Conservation (phyloP, 768 basidiomycete genomes). For the Plicaturopsis crispa region DNA sequence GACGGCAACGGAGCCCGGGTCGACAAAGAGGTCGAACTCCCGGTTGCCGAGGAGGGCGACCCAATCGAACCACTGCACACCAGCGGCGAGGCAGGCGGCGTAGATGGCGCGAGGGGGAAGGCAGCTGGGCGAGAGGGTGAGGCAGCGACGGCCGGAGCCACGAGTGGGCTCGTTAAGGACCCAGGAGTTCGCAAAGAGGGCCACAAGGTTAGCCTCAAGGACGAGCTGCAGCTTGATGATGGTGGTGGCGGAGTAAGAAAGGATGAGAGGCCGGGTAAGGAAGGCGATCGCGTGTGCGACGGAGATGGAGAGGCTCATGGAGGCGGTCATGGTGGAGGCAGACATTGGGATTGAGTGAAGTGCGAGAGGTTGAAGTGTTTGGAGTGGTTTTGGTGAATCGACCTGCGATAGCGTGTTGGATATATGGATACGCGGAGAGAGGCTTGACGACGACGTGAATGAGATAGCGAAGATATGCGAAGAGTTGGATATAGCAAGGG, state of each 20-base stretch:
- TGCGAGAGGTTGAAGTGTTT: conserved; percentile 13
- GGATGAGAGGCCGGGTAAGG: conserved; percentile 59
- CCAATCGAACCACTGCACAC: conserved; percentile 80
- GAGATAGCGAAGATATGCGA: conserved; percentile 6
- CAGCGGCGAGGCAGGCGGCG: conserved; percentile 59
- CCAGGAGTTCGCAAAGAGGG: conserved; percentile 66
- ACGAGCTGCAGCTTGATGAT: conserved; percentile 63
- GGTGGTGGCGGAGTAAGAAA: conserved; percentile 49
- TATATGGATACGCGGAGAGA: conserved; percentile 1
- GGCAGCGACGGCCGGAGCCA: conserved; percentile 67
- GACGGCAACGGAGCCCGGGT: conserved; percentile 71
- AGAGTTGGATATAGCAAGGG: conserved; percentile 8
- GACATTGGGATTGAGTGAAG: not conserved
- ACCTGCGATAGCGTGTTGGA: conserved; percentile 44
- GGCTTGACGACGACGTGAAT: conserved; percentile 7
- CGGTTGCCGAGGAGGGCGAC: conserved; percentile 57
- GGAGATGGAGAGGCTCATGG: conserved; percentile 53
- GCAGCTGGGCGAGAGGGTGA: conserved; percentile 61
- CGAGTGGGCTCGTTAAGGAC: conserved; percentile 52
- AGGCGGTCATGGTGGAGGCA: not conserved
- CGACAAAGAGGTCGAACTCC: conserved; percentile 75
- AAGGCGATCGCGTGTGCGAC: conserved; percentile 70
- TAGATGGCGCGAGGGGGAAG: conserved; percentile 68
- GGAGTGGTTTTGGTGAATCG: conserved; percentile 31
- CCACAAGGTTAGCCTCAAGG: conserved; percentile 67